phyloP scores from a whole-genome alignment of 2,329 filamentous ascomycete genomes.

The Ophiocordyceps unilateralis region DNA sequence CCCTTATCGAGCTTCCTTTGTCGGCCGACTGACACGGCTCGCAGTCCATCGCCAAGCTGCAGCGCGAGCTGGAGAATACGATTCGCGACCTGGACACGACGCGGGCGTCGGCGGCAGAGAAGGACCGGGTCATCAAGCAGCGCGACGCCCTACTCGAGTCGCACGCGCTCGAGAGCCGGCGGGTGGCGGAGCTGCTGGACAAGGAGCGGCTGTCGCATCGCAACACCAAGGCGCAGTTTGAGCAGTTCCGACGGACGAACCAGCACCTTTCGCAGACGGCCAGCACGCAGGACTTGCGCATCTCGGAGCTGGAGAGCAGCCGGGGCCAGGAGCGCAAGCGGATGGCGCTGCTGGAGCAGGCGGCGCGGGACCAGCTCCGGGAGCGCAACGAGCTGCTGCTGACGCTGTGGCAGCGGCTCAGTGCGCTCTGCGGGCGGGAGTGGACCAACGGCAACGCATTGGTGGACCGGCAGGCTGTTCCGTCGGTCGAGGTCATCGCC shows the following conservation, averaged over 20 bases:
- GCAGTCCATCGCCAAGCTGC: constrained; percentile 69
- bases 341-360: constrained; percentile 57
- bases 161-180: constrained; percentile 70
- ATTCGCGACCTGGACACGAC: constrained; percentile 66
- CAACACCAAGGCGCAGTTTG: constrained; percentile 73
- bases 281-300: constrained; percentile 67
- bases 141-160: constrained; percentile 79
- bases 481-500: constrained; percentile 69
- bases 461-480: constrained; percentile 69
- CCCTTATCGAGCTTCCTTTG: background rate
- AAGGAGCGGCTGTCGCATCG: constrained; percentile 76
- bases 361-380: constrained; percentile 69
- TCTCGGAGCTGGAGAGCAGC: constrained; percentile 70
- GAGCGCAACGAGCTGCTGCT: constrained; percentile 83
- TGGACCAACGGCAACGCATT: constrained; percentile 84
- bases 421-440: constrained; percentile 70
- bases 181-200: constrained; percentile 73
- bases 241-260: constrained; percentile 74
- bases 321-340: constrained; percentile 63
- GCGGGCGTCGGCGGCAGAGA: constrained; percentile 67
- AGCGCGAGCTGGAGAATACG: constrained; percentile 73
- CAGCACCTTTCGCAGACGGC: constrained; percentile 77
- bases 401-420: constrained; percentile 78
- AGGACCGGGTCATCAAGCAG: constrained; percentile 77
- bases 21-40: background rate